phyloP scores from a whole-genome alignment of 164 flowering plant species.

The Akebia trifoliata region DNA sequence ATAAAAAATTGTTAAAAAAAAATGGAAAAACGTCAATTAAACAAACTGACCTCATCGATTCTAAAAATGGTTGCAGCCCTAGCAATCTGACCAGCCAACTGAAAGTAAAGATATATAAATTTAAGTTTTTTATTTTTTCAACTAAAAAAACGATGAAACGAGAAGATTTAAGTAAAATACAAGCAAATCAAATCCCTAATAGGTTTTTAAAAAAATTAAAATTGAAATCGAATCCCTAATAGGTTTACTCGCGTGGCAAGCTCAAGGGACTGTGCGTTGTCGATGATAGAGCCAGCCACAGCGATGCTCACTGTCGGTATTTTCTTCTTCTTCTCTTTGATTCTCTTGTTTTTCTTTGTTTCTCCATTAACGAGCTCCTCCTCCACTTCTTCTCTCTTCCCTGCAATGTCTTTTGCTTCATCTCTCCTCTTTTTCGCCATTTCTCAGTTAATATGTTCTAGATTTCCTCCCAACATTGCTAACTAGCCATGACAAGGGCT shows the following conservation, averaged over 20 bases:
- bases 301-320: constrained; percentile 74
- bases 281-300: constrained; percentile 81
- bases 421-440: constrained; percentile 31
- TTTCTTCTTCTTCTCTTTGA: constrained; percentile 20
- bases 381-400: constrained; percentile 14
- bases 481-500: no score
- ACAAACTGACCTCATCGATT: constrained; percentile 64
- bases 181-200: background rate
- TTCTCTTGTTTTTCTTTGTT: constrained; percentile 24
- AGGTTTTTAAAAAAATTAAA: no score
- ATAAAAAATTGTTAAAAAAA: background rate
- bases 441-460: no score
- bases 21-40: background rate
- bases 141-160: background rate
- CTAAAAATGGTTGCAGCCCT: constrained; percentile 95
- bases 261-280: constrained; percentile 80
- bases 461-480: no score
- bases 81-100: constrained; percentile 98
- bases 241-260: constrained; percentile 80
- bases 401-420: constrained; percentile 22
- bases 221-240: background rate
- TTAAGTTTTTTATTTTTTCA: no score
- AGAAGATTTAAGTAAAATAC: background rate
- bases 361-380: constrained; percentile 28
- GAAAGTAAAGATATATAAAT: constrained; percentile 13